Evolutionary conservation across 2,329 filamentous ascomycete species (phyloP), one percentile per base, ranked within the genome.

Genomic region (Delphinella strobiligena): DNA sequence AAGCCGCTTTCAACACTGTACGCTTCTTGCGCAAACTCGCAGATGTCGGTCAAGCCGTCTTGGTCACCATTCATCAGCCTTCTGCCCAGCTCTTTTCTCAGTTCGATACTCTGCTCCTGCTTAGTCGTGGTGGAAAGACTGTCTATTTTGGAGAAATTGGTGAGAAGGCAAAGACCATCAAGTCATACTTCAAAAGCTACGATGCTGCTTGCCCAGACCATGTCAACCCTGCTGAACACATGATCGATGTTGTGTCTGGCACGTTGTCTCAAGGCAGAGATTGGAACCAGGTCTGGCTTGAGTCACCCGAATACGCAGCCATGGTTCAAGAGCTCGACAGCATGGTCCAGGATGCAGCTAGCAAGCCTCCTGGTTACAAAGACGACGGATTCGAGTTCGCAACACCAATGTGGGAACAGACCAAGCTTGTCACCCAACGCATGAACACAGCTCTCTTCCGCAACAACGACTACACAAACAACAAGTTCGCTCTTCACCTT

Each of bases 1-100:
- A 80, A 40, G 78, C 79, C 4, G 80, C 81, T 0, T 79, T 68
- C 52, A 75, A 75, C 45, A 79, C 72, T 0, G 68, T 81, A 4
- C 71, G 75, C 0, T 81, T 82, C 58, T 54, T 83, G 14, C 66
- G 75, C 9, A 81, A 80, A 53, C 65, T 83, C 0, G 77, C 78
- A 5, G 71, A 75, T 36, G 69, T 69, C 2, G 79, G 79, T 0
- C 79, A 83, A 49, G 77, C 79, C 4, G 72, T 83, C 2, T 60
- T 83, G 1, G 75, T 76, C 44, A 83, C 79, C 0, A 82, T 83
- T 31, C 79, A 83, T 48, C 79, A 83, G 54, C 80, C 80, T 0
- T 80, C 75, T 1, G 74, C 76, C 0, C 70, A 76, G 8, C 61
- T 83, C 0, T 82, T 83, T 39, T 68, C 75, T 7, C 67, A 78